These are phyloP conservation scores for Serendipita sp. DNA, from an alignment of 768 basidiomycete genomes.

Conservation along the genomic window DNA sequence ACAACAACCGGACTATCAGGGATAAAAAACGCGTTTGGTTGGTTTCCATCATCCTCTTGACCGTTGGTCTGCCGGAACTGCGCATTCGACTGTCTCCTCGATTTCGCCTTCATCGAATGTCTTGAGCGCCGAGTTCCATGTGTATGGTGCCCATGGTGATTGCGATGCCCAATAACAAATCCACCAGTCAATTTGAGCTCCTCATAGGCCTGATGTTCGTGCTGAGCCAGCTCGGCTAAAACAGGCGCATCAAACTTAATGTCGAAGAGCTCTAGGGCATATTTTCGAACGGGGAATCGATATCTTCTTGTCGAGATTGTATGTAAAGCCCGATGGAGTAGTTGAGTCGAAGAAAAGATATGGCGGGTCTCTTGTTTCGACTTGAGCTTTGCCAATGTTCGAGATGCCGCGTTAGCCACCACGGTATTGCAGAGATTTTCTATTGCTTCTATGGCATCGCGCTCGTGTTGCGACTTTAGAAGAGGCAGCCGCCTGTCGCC, in stretches of 20 bases:
- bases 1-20: constrained; percentile 6
- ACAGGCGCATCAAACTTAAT: constrained; percentile 54
- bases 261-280: constrained; percentile 85
- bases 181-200: constrained; percentile 24
- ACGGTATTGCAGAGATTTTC: constrained; percentile 92
- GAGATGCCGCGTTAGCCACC: constrained; percentile 85
- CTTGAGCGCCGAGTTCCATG: constrained; percentile 8
- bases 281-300: constrained; percentile 80
- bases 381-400: constrained; percentile 76
- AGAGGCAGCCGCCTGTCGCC: constrained; percentile 36
- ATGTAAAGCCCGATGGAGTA: constrained; percentile 74
- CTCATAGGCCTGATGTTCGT: neutral
- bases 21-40: neutral
- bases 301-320: constrained; percentile 81
- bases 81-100: neutral
- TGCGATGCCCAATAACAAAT: constrained; percentile 29
- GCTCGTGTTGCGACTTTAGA: constrained; percentile 51
- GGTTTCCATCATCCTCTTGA: constrained; percentile 3
- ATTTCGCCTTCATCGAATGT: constrained; percentile 9
- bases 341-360: constrained; percentile 59
- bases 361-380: constrained; percentile 54
- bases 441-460: constrained; percentile 75
- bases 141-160: constrained; percentile 14
- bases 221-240: constrained; percentile 31
- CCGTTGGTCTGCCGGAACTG: neutral